Evolutionary conservation across 2,329 filamentous ascomycete species (phyloP).

Genomic region (Bipolaris zeicola): DNA sequence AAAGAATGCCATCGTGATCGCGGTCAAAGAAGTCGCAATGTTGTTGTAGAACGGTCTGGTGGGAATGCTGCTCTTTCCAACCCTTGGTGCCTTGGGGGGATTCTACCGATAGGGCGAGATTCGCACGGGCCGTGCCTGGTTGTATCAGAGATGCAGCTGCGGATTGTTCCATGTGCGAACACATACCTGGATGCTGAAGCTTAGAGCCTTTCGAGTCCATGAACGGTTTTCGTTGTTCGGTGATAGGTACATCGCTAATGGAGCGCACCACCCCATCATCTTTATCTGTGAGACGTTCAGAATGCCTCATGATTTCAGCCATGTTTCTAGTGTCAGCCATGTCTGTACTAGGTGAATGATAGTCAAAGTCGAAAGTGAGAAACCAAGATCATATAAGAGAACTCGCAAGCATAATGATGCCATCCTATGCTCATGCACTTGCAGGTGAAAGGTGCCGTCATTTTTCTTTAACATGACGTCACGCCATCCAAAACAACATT

Average conservation of each 20-base stretch:
- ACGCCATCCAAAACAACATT: not conserved
- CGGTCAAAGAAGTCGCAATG: constrained; percentile 28
- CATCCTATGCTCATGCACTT: not conserved
- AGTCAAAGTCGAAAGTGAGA: not conserved
- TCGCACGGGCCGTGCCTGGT: constrained; percentile 2
- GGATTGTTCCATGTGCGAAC: not conserved
- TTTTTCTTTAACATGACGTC: constrained; percentile 4
- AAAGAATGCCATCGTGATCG: constrained; percentile 21
- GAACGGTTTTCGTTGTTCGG: constrained; percentile 8
- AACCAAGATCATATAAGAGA: not conserved
- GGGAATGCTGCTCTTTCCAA: constrained; percentile 5
- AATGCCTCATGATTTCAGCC: constrained; percentile 4
- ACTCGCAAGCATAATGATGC: not conserved
- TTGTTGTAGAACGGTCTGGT: constrained; percentile 3
- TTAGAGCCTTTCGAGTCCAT: not conserved
- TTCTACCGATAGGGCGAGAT: constrained; percentile 3
- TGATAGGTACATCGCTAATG: constrained; percentile 7
- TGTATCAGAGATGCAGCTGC: not conserved
- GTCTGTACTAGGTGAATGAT: too few species aligned
- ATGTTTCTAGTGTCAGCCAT: constrained; percentile 6
- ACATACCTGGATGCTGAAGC: constrained; percentile 4
- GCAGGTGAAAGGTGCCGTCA: constrained; percentile 6
- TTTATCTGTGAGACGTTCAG: constrained; percentile 1
- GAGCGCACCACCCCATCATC: constrained; percentile 5
- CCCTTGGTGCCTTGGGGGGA: not conserved